These are phyloP conservation scores for Debaryomyces subglobosus DNA, from an alignment of 1,139 yeast genomes.

Conservation along the genomic window DNA sequence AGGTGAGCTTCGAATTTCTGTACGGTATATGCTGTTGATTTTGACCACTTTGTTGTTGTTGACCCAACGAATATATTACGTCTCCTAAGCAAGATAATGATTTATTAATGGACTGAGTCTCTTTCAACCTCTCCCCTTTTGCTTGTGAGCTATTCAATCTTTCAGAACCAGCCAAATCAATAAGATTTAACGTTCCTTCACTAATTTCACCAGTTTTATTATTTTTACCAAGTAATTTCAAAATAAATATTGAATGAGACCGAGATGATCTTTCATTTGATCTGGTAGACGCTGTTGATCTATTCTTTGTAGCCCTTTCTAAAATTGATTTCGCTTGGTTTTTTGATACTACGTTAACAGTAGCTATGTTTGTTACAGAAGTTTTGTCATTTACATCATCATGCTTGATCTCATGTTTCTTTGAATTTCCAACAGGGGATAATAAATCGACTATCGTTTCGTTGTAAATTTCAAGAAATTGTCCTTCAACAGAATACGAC, in stretches of 20 bases:
- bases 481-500: slow-evolving; percentile 69
- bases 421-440: slow-evolving; percentile 26
- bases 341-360: slow-evolving; percentile 49
- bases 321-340: slow-evolving; percentile 56
- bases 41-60: slow-evolving; percentile 34
- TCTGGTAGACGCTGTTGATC: slow-evolving; percentile 82
- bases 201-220: slow-evolving; percentile 49
- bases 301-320: slow-evolving; percentile 55
- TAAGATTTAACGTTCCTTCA: slow-evolving; percentile 68
- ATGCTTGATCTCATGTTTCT: slow-evolving; percentile 74
- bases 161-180: slow-evolving; percentile 91
- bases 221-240: slow-evolving; percentile 62
- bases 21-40: slow-evolving; percentile 50
- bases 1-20: slow-evolving; percentile 69
- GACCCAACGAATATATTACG: slow-evolving; percentile 77
- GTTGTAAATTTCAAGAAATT: slow-evolving; percentile 87
- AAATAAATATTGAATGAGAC: slow-evolving; percentile 71
- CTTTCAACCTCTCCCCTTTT: slow-evolving; percentile 78
- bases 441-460: slow-evolving; percentile 77
- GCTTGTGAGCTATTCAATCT: slow-evolving; percentile 76
- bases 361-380: slow-evolving; percentile 59
- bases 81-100: slow-evolving; percentile 90
- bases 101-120: slow-evolving; percentile 88
- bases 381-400: slow-evolving; percentile 59
- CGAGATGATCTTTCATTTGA: slow-evolving; percentile 79